Base-by-base conservation (phyloP, 1,284 basidiomycete species). In the Ganoderma lingzhi region DNA sequence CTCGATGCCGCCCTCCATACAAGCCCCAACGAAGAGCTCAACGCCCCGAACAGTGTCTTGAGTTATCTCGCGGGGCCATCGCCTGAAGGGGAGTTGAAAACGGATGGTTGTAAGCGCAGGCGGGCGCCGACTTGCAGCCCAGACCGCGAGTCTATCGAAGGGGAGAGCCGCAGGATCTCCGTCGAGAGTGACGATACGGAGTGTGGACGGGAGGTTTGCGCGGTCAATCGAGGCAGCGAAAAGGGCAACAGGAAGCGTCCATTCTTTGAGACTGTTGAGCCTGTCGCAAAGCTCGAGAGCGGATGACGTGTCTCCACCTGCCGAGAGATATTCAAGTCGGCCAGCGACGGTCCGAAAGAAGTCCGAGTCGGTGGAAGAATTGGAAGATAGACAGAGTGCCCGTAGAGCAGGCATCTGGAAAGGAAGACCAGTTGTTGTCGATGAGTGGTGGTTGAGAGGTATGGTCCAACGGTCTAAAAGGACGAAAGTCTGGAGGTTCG, bases 191-290 rank as follows among this genome's bases (percentile, higher is more conserved):
- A 70, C n/a, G 61, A 35, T 15, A 28, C 59, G 66, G 19, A 70
- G 23, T 4, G 63, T 62, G 1, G 69, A 35, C 8, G 62, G 62
- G 35, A 70, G 44, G 14, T 32, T 30, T 5, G n/a, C 35, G 8
- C 2, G 58, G 19, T 3, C 44, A 17, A 14, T 30, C 10, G 15
- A 48, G 35, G 48, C 23, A 9, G 48, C 23, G 9, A 70, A 15
- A 12, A 59, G 28, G 12, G 45, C 51, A 48, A 64, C 62, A 6
- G 55, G 41, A 23, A 70, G 30, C 32, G 71, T 74, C 67, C 69
- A 74, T 37, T 72, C 64, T 3, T 41, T 17, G 48, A 74, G 66
- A 62, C 56, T 65, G 30, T 65, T 51, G 55, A 74, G 66, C 53
- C 56, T 65, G 37, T 69, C 35, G 37, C 68, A 74, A 8, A 58